phyloP scores from a whole-genome alignment of 148 eudicot genomes.

The Gaultheria prostrata region DNA sequence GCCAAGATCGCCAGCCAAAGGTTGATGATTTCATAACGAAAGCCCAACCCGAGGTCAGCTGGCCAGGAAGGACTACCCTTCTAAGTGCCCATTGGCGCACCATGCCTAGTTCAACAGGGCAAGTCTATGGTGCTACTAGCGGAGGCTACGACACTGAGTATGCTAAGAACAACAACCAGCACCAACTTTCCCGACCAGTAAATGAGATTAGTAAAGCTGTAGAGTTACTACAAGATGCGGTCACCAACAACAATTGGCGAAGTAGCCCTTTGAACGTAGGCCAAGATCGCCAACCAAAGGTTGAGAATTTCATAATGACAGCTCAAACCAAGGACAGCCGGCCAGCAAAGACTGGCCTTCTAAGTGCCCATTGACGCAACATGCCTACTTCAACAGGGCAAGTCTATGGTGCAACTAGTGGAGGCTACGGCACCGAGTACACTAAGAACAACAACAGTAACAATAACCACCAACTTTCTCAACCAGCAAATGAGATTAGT shows the following conservation, averaged over 20 bases:
- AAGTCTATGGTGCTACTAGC: not conserved
- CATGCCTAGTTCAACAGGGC: not conserved
- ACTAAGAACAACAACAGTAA: not conserved
- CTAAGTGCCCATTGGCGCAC: not conserved
- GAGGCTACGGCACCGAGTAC: not conserved
- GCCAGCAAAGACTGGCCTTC: not conserved
- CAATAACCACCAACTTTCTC: not conserved
- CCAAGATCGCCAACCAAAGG: conserved; percentile 10
- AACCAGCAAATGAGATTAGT: conserved; percentile 4
- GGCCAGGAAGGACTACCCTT: not conserved
- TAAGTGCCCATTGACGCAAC: no score
- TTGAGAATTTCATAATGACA: not conserved
- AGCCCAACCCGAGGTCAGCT: not conserved
- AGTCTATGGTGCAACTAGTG: not conserved
- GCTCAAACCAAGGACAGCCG: not conserved
- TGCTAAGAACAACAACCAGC: not conserved
- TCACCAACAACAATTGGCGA: no score
- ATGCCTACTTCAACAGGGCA: not conserved
- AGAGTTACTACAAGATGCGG: not conserved
- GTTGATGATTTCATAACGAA: not conserved
- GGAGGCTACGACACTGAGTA: not conserved
- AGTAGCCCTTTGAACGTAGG: no score
- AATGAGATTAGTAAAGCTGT: conserved; percentile 8
- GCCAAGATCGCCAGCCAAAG: not conserved
- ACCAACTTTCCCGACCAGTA: not conserved